A percentile compares a stretch with the other conserved stretches of the same genome.
Conservation (phyloP, 768 basidiomycete genomes). For the Dioszegia crocea region DNA sequence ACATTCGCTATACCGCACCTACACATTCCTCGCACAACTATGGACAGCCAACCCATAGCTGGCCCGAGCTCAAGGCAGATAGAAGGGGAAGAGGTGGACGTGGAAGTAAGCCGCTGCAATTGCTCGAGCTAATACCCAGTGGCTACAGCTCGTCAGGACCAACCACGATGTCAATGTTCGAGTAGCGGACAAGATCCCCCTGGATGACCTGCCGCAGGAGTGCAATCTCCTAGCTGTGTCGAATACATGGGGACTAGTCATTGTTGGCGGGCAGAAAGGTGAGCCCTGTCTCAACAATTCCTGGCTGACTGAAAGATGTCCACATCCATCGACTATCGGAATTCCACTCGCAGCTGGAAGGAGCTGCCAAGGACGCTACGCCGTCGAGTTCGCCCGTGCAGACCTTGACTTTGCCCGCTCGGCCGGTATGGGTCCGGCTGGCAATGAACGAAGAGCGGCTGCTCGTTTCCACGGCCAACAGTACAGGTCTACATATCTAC, state of each 20-base stretch:
- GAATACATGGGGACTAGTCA: constrained; percentile 39
- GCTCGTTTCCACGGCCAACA: constrained; percentile 24
- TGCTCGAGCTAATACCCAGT: constrained; percentile 19
- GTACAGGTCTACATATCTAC: constrained; percentile 16
- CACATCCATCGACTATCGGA: constrained; percentile 34
- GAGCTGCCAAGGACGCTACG: constrained; percentile 22
- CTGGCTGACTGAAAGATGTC: constrained; percentile 20
- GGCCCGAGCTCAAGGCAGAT: constrained; percentile 26
- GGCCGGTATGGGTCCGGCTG: constrained; percentile 41
- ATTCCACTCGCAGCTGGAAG: constrained; percentile 30
- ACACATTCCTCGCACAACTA: not conserved
- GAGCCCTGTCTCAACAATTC: constrained; percentile 4
- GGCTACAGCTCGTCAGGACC: constrained; percentile 42
- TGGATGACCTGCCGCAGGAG: constrained; percentile 40
- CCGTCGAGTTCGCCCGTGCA: constrained; percentile 17
- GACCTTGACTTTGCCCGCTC: constrained; percentile 22
- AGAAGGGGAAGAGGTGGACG: constrained; percentile 42
- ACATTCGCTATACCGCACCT: not conserved
- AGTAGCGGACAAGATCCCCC: constrained; percentile 34
- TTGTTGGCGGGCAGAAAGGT: constrained; percentile 32
- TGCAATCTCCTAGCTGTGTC: constrained; percentile 43
- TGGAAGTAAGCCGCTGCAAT: constrained; percentile 30
- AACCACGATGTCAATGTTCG: constrained; percentile 45
- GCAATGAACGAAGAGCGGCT: constrained; percentile 35
- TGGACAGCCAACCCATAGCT: constrained; percentile 15